Conservation (phyloP, 2,329 filamentous ascomycete species). For the Colletotrichum lini region DNA sequence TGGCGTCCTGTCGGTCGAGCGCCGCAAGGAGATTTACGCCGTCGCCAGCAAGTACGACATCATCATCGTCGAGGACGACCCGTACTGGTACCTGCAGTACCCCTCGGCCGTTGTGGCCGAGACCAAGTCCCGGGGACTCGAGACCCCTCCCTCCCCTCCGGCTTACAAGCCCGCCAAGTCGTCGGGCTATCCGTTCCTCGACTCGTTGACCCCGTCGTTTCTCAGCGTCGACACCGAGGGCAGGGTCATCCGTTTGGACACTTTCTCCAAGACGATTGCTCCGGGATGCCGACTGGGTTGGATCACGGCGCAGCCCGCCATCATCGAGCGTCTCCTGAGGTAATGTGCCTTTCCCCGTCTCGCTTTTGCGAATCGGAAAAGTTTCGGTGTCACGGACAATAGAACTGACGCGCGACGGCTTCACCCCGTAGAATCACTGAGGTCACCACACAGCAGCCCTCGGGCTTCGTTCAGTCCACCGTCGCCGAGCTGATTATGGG, state of each 20-base stretch:
- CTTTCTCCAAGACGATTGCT: constrained; percentile 93
- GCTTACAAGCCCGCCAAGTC: constrained; percentile 52
- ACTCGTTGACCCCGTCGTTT: constrained; percentile 87
- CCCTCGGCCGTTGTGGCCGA: constrained; percentile 74
- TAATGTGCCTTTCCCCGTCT: constrained; percentile 31
- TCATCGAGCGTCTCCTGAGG: constrained; percentile 78
- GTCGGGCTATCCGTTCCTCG: constrained; percentile 82
- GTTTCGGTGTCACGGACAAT: too few species aligned
- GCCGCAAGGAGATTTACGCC: constrained; percentile 84
- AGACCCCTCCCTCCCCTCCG: constrained; percentile 46
- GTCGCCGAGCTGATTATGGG: constrained; percentile 84
- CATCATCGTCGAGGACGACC: constrained; percentile 93
- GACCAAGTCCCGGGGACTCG: constrained; percentile 62
- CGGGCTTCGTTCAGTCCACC: constrained; percentile 89
- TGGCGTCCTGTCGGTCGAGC: constrained; percentile 78
- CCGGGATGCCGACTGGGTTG: constrained; percentile 92
- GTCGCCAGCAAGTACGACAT: constrained; percentile 88
- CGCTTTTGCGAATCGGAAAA: too few species aligned
- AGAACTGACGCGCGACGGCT: not conserved
- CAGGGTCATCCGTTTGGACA: constrained; percentile 90
- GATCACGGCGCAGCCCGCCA: constrained; percentile 86
- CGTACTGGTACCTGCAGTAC: constrained; percentile 96
- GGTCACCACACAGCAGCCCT: constrained; percentile 84
- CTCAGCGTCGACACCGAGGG: constrained; percentile 87
- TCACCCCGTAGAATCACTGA: constrained; percentile 76